Conservation (phyloP, 2,329 filamentous ascomycete species). For the Xylariaceae sp. region DNA sequence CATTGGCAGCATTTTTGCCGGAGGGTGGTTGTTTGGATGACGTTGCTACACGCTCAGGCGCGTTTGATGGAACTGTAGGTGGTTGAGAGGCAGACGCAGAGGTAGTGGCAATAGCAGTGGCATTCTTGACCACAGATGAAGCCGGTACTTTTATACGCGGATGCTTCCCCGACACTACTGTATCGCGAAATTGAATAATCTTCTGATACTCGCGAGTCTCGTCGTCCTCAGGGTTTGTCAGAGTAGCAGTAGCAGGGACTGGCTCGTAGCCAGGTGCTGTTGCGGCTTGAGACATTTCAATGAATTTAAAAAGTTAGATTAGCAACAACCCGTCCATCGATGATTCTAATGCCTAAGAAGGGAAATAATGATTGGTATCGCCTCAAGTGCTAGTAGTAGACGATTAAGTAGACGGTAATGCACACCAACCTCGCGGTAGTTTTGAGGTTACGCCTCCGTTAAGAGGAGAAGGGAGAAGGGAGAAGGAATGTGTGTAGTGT, state of each 20-base stretch:
- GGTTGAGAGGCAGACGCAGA: conserved; percentile 33
- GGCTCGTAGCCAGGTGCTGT: conserved; percentile 29
- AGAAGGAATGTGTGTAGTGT: conserved; percentile 14
- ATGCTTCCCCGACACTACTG: conserved; percentile 79
- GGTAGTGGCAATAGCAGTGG: conserved; percentile 11
- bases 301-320: conserved; percentile 23
- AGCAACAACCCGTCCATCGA: conserved; percentile 26
- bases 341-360: conserved; percentile 16
- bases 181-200: conserved; percentile 81
- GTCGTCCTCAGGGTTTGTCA: conserved; percentile 51
- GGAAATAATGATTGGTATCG: conserved; percentile 7
- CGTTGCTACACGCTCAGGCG: conserved; percentile 35
- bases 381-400: conserved; percentile 3
- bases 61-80: conserved; percentile 28
- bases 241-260: conserved; percentile 26
- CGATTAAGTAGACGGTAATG: conserved; percentile 7
- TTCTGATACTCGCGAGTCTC: conserved; percentile 76
- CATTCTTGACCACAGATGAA: conserved; percentile 37
- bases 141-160: conserved; percentile 64
- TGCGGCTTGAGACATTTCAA: conserved; percentile 31
- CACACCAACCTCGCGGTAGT: conserved; percentile 1
- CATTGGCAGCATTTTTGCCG: conserved; percentile 35
- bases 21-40: conserved; percentile 25
- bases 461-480: not conserved
- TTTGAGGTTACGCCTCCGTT: conserved; percentile 14